Evolutionary conservation across 352 stramenopile species (phyloP).

Genomic region (Pythium aquatile): DNA sequence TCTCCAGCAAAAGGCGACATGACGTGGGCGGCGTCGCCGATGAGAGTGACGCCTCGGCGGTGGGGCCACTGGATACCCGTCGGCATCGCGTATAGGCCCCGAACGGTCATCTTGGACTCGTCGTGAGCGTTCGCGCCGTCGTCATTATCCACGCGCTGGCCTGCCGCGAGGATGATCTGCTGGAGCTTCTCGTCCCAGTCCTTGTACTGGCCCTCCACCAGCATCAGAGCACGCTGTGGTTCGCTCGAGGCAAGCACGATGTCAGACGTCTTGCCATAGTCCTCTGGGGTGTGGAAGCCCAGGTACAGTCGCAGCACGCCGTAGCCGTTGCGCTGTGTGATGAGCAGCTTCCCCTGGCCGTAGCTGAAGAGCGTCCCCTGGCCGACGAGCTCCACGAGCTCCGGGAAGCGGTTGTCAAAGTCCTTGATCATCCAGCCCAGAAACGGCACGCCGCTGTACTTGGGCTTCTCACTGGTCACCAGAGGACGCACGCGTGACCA

Average conservation of each 20-base stretch:
- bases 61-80: constrained; percentile 16
- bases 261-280: constrained; percentile 10
- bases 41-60: constrained; percentile 24
- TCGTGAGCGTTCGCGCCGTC: not conserved
- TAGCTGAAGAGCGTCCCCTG: constrained; percentile 22
- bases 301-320: constrained; percentile 27
- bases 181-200: constrained; percentile 17
- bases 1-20: constrained; percentile 38
- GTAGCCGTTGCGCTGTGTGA: constrained; percentile 26
- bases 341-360: constrained; percentile 16
- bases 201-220: constrained; percentile 16
- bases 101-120: constrained; percentile 8
- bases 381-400: constrained; percentile 22
- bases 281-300: constrained; percentile 13
- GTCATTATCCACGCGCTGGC: not conserved
- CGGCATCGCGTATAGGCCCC: constrained; percentile 19
- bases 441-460: constrained; percentile 16
- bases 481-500: constrained; percentile 25
- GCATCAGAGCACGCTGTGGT: constrained; percentile 2
- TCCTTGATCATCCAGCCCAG: constrained; percentile 13
- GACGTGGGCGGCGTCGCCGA: constrained; percentile 36
- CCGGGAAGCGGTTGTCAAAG: constrained; percentile 26
- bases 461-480: constrained; percentile 7
- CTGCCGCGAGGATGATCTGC: constrained; percentile 14
- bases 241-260: constrained; percentile 6